Evolutionary conservation across 495 filamentous ascomycete species (phyloP), one percentile per base, ranked within the genome.

Genomic region (Penicillium desertorum): DNA sequence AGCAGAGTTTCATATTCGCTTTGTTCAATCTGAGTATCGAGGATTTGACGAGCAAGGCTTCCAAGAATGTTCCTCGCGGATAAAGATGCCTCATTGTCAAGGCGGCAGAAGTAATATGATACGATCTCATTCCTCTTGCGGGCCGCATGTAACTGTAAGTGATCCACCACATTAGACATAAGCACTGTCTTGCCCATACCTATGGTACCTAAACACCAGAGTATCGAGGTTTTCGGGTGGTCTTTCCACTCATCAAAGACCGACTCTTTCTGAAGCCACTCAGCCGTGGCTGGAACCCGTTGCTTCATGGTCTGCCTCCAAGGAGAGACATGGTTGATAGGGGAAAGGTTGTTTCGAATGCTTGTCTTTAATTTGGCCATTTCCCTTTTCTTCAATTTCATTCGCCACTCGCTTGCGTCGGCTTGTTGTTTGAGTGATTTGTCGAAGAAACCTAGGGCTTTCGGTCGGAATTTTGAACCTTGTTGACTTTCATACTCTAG

Each of bases 171-270:
- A 37, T 55, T 65, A 23, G 66, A 64, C 27, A 60, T 56, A 5
- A 71, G 51, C 11, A 67, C 59, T 8, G 68, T 64, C 51, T 71
- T 71, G 7, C 68, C 68, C 53, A 57, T 62, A 6, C 68, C 68
- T 39, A 68, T 62, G 11, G 62, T 72, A 23, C 69, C 69, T 30
- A 51, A 62, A 47, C 62, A 71, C 48, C 57, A 73, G 20, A 71
- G 43, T 14, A 69, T 51, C 16, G 63, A 41, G 10, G 45, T 53
- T 16, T 43, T 23, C 1, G 44, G 23, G 19, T 19, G 27, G 5
- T 54, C 23, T 6, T 20, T 27, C 51, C 51, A 54, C 25, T 30
- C 17, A 19, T 14, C 8, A 19, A 60, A 60, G 3, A n/a, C 43
- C 1, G 22, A 11, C 27, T 60, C 52, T 6, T 56, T 25, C 14